Conservation (phyloP, 1,284 basidiomycete species). For the Leccinum subrobustum region DNA sequence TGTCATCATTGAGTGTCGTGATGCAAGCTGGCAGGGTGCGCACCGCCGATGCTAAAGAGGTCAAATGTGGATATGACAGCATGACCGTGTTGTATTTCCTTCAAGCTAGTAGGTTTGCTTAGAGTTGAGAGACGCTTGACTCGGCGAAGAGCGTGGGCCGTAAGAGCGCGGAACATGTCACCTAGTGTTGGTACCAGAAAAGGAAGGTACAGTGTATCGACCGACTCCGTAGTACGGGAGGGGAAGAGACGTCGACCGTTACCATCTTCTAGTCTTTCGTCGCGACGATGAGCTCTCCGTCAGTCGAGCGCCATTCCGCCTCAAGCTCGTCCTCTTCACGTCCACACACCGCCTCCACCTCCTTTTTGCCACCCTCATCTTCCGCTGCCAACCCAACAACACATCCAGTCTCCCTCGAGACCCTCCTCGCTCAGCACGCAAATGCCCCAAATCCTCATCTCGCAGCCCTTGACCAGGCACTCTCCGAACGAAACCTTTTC, state of each 20-base stretch:
- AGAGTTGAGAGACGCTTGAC: slow-evolving; percentile 8
- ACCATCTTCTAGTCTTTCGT: too few species aligned
- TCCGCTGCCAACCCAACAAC: slow-evolving; percentile 30
- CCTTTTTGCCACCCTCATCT: slow-evolving; percentile 30
- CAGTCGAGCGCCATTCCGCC: slow-evolving; percentile 28
- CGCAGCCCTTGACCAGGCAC: slow-evolving; percentile 70
- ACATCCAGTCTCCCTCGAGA: slow-evolving; percentile 50
- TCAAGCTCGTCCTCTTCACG: slow-evolving; percentile 27
- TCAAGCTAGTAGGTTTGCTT: background rate
- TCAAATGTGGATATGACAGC: slow-evolving; percentile 94
- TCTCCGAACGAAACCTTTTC: slow-evolving; percentile 76
- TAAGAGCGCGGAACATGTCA: too few species aligned
- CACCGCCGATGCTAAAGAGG: slow-evolving; percentile 90
- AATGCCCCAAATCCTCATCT: slow-evolving; percentile 52
- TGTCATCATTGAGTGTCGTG: background rate
- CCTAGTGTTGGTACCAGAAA: background rate
- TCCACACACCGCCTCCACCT: slow-evolving; percentile 21
- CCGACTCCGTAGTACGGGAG: background rate
- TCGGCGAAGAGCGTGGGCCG: background rate
- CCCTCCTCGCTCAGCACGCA: slow-evolving; percentile 54
- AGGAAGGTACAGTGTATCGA: slow-evolving; percentile 9
- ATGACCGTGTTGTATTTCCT: slow-evolving; percentile 58
- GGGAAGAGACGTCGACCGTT: too few species aligned
- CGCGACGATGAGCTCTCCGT: slow-evolving; percentile 3
- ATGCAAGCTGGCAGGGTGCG: background rate